phyloP scores from a whole-genome alignment of 2,329 filamentous ascomycete genomes.

The Metarhizium sp. region DNA sequence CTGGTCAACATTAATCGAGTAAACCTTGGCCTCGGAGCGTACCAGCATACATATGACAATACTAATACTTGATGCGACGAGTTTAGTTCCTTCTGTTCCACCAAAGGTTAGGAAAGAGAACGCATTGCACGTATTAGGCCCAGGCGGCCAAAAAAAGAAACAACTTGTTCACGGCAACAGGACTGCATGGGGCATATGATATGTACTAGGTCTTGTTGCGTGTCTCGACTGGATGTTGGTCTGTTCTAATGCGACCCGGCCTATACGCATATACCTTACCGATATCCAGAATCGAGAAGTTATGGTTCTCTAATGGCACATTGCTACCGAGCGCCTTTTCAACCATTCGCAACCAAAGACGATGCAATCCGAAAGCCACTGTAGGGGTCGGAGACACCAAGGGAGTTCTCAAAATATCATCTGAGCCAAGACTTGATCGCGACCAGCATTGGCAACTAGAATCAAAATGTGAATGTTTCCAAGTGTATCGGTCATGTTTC shows the following conservation, averaged over 20 bases:
- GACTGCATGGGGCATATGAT: too few species aligned
- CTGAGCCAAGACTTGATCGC: background rate
- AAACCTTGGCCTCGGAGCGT: background rate
- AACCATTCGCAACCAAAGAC: too few species aligned
- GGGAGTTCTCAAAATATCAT: too few species aligned
- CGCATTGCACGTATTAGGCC: background rate
- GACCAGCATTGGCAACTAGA: background rate
- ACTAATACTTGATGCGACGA: background rate
- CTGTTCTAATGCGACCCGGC: background rate
- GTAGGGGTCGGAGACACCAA: too few species aligned
- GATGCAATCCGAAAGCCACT: too few species aligned
- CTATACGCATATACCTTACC: background rate
- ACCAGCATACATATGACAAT: background rate
- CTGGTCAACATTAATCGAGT: constrained; percentile 5
- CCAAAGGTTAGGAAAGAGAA: background rate
- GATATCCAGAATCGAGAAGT: background rate
- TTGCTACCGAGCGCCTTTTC: too few species aligned
- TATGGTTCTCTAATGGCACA: background rate
- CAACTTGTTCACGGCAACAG: background rate
- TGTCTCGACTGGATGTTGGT: background rate
- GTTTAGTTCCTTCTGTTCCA: background rate
- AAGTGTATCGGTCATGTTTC: background rate
- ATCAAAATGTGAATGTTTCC: background rate
- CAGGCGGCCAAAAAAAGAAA: background rate
- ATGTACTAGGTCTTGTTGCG: background rate